Evolutionary conservation across 805 yeast species (phyloP).

Genomic region (Sugiyamaella qingdaonensis): DNA sequence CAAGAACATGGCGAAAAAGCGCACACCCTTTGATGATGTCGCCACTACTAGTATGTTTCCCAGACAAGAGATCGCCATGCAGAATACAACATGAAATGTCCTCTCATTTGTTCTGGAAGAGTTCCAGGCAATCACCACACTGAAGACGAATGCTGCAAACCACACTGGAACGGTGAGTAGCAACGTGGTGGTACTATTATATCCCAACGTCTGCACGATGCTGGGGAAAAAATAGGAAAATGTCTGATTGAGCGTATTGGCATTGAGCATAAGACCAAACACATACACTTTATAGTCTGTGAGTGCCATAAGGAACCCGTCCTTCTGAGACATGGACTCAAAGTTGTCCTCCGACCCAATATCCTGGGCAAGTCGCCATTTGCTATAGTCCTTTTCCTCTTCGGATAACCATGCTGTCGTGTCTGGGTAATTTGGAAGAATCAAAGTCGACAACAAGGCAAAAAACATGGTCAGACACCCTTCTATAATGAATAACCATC

Average conservation of each 20-base stretch:
- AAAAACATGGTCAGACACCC: slow-evolving; percentile 38
- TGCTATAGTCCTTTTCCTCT: slow-evolving; percentile 13
- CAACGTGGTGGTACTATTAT: slow-evolving; percentile 39
- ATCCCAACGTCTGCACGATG: slow-evolving; percentile 43
- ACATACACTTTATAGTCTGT: slow-evolving; percentile 24
- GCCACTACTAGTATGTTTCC: slow-evolving; percentile 3
- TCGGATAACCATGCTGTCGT: slow-evolving; percentile 28
- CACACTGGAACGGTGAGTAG: slow-evolving; percentile 44
- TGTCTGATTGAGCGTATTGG: slow-evolving; percentile 11
- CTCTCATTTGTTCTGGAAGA: slow-evolving; percentile 56
- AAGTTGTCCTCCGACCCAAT: slow-evolving; percentile 13
- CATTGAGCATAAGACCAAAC: slow-evolving; percentile 25
- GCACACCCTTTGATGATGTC: slow-evolving; percentile 49
- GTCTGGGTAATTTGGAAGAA: slow-evolving; percentile 51
- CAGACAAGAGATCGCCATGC: slow-evolving; percentile 23
- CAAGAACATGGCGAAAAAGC: slow-evolving; percentile 51
- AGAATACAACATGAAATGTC: slow-evolving; percentile 40
- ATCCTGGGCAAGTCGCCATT: slow-evolving; percentile 15
- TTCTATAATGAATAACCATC: slow-evolving; percentile 43
- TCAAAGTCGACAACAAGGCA: slow-evolving; percentile 32
- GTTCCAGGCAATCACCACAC: slow-evolving; percentile 35
- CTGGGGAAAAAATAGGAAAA: slow-evolving; percentile 44
- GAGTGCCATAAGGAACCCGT: slow-evolving; percentile 16
- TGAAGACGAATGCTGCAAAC: slow-evolving; percentile 44
- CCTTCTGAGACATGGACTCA: background rate